Base-by-base conservation (phyloP, 208 protist genomes). In the Acanthamoeba castellanii region DNA sequence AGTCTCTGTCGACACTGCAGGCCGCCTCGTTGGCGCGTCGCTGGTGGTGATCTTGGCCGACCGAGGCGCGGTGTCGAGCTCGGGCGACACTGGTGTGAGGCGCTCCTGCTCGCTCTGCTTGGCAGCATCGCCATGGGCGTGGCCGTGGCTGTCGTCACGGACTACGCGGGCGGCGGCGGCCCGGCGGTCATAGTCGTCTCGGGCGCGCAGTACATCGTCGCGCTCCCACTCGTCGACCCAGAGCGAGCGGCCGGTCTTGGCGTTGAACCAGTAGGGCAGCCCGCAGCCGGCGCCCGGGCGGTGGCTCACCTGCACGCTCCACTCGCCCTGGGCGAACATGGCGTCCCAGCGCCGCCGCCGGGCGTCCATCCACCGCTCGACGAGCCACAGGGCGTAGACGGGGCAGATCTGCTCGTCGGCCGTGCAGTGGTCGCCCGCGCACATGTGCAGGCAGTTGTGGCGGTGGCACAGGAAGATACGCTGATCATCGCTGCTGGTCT, bases 371-470 rank as follows among this genome's bases (percentile, higher is more conserved):
- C 70, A 78, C 6, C n/a, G 70, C 14, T 78, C 70, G 14, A 78
- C 70, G 16, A 78, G 70, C 34, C n/a, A 78, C 6, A 47, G 13
- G 70, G 70, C 70, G 37, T 78, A 78, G 32, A 78, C 27, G 8
- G 70, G 70, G 70, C 70, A 78, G 34, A 78, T n/a, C 37, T 78
- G 70, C 7, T 78, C 70, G 27, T 78, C 70, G 34, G 70, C 70
- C 9, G 30, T 45, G 70, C 70, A 78, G 13, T 34, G n/a, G 37
- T 78, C 70, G 34, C 70, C 70, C 4, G 32, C 70, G 32, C 70
- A 78, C 70, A 78, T 78, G 70, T 78, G 70, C 37, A 78, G 70
- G 37, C 47, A 78, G 70, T 78, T 78, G 70, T 78, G 70, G n/a
- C 70, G 70, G 27, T 78, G 70, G 70, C 70, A 78, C 16, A 78